phyloP scores from a whole-genome alignment of 306 rosid species.

The Lathyrus tuberosus region DNA sequence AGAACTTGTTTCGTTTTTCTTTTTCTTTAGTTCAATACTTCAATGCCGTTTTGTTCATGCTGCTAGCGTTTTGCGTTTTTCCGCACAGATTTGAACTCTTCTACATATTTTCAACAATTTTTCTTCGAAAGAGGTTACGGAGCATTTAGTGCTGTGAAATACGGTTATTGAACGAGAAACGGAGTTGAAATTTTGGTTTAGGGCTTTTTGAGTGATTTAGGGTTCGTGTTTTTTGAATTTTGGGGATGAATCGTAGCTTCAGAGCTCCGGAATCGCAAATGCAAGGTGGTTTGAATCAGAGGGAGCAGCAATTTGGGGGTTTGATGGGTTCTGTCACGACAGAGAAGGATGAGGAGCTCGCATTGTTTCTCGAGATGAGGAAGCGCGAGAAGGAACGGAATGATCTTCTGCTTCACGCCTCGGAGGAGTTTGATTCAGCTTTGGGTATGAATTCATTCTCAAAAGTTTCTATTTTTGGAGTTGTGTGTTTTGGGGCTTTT shows the following conservation, averaged over 20 bases:
- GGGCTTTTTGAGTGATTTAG: slow-evolving; percentile 34
- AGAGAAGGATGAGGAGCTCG: slow-evolving; percentile 91
- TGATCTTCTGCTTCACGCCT: slow-evolving; percentile 73
- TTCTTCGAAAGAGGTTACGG: slow-evolving; percentile 12
- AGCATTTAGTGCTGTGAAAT: slow-evolving; percentile 37
- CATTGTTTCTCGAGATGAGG: slow-evolving; percentile 83
- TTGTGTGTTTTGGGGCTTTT: not conserved
- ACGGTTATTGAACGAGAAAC: slow-evolving; percentile 24
- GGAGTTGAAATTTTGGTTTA: slow-evolving; percentile 33
- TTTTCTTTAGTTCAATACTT: not conserved
- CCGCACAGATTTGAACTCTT: slow-evolving; percentile 5
- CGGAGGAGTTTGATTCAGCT: slow-evolving; percentile 73
- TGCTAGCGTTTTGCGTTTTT: slow-evolving; percentile 27
- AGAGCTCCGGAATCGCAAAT: slow-evolving; percentile 79
- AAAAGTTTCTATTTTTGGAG: not conserved
- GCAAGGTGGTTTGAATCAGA: slow-evolving; percentile 65
- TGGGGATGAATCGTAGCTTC: slow-evolving; percentile 85
- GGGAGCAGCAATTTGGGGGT: slow-evolving; percentile 64
- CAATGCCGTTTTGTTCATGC: slow-evolving; percentile 40
- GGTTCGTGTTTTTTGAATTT: slow-evolving; percentile 42
- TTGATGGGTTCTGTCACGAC: slow-evolving; percentile 41
- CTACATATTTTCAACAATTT: slow-evolving; percentile 2
- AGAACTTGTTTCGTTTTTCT: not conserved
- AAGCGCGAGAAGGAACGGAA: slow-evolving; percentile 87
- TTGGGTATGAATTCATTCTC: slow-evolving; percentile 54